Base-by-base conservation (phyloP, 2,329 filamentous ascomycete species). In the Exserohilum rostratum region DNA sequence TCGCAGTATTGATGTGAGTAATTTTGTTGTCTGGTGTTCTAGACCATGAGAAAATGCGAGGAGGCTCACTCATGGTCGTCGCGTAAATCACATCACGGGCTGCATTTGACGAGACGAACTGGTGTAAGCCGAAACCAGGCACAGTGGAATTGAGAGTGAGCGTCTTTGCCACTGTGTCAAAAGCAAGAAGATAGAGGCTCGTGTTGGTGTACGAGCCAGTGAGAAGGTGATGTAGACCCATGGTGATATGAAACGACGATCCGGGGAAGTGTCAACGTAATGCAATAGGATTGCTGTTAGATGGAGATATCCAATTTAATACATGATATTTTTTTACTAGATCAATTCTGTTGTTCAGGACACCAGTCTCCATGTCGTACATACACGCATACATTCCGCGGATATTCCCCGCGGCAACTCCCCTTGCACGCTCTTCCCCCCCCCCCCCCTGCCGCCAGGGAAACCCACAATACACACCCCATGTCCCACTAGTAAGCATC, bases 181-280 rank as follows among this genome's bases (percentile, higher is more conserved):
- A 51, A 15, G 48, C 48, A 13, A 51, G 39, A 3, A 51, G 22
- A 29, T 51, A 51, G 13, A 51, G 39, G 10, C 48, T 45, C 4
- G 30, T 45, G 40, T 51, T 51, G 30, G 39, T 45, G n/a, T 51
- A 45, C 6, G 39, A 45, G 15, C 48, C 48, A 5, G 48, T 51
- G 3, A 51, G 27, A 15, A 44, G 40, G 43, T 51, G 48, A 18
- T 51, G 39, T 11, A 51, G 11, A 37, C 39, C 40, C 39, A 51
- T 51, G 25, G 9, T 42, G 25, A 7, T n/a, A 33, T n/a, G 12
- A 33, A 33, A n/a, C 31, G n/a, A 33, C 11, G 13, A 25, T n/a
- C 12, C n/a, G 13, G n/a, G 11, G n/a, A n/a, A n/a, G 31, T 12
- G 13, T n/a, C 31, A 5, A 6, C n/a, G 31, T 2, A 3, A 33